Evolutionary conservation across 2,329 filamentous ascomycete genomes (phyloP).

Genomic region (Pseudocercospora fijiensis): DNA sequence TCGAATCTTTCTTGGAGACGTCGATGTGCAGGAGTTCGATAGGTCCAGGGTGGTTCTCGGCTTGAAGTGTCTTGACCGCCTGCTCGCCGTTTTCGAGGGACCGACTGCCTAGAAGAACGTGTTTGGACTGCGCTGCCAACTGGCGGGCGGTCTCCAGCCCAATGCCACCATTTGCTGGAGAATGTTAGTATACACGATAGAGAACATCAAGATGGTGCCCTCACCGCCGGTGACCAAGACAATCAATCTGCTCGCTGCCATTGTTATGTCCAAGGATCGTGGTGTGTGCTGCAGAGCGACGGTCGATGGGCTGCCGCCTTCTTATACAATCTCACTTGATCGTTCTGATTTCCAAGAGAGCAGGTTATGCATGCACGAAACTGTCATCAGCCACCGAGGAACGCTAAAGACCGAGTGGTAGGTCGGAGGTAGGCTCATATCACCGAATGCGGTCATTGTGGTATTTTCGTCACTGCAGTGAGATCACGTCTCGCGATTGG

Average conservation of each 20-base stretch:
- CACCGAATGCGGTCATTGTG: not conserved
- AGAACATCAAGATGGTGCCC: constrained; percentile 5
- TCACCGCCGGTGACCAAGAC: constrained; percentile 43
- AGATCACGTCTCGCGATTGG: too few relatives aligned
- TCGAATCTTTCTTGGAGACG: constrained; percentile 28
- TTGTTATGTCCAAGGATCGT: not conserved
- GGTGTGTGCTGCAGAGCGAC: not conserved
- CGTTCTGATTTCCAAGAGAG: not conserved
- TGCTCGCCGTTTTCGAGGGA: constrained; percentile 42
- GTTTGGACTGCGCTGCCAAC: constrained; percentile 34
- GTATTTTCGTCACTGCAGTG: not conserved
- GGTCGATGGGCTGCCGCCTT: not conserved
- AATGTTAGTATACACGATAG: not conserved
- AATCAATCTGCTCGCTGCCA: constrained; percentile 31
- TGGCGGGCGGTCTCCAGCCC: constrained; percentile 47
- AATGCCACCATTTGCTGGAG: constrained; percentile 47
- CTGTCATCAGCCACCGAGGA: not conserved
- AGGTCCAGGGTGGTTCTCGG: constrained; percentile 21
- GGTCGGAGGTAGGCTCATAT: not conserved
- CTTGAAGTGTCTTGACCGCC: constrained; percentile 33
- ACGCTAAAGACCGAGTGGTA: not conserved
- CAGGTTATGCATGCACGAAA: not conserved
- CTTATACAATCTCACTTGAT: not conserved
- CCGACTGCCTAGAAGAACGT: constrained; percentile 45
- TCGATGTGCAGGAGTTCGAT: constrained; percentile 33